Conservation (phyloP, 2,329 filamentous ascomycete species). For the Balansia obtecta region DNA sequence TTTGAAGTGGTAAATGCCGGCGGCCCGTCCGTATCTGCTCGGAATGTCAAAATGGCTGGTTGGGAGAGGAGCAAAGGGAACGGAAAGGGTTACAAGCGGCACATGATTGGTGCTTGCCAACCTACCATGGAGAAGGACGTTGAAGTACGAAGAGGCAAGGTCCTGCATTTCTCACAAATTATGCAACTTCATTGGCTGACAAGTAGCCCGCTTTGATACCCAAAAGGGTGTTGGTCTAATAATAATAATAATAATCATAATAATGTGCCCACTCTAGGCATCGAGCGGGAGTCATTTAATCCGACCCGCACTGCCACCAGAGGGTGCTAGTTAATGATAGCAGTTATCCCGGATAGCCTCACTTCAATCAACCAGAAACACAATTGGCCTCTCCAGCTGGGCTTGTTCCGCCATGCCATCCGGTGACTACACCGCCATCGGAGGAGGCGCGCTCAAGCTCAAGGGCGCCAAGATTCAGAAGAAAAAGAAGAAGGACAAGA, state of each 20-base stretch:
- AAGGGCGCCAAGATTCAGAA: conserved; percentile 63
- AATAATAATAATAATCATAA: too few species aligned
- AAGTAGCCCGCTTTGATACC: too few species aligned
- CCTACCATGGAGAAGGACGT: too few species aligned
- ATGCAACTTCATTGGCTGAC: too few species aligned
- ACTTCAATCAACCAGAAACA: neutral
- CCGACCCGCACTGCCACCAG: too few species aligned
- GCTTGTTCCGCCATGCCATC: conserved; percentile 43
- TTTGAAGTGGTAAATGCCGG: neutral
- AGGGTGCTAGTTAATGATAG: too few species aligned
- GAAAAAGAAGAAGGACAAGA: conserved; percentile 47
- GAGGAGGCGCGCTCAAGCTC: conserved; percentile 67
- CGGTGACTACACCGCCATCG: conserved; percentile 58
- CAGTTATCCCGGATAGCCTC: neutral
- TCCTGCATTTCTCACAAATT: too few species aligned
- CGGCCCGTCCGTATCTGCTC: neutral
- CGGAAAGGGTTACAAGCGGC: neutral
- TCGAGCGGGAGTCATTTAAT: too few species aligned
- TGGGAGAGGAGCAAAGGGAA: neutral
- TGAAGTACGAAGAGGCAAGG: too few species aligned
- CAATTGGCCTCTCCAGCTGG: neutral
- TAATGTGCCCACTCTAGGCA: too few species aligned
- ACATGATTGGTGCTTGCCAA: too few species aligned
- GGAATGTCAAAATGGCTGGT: neutral
- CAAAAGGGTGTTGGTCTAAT: too few species aligned